A percentile compares a stretch with the other conserved stretches of the same genome.
phyloP scores from a whole-genome alignment of 139 green algal species.

The Desmodesmus armatus region DNA sequence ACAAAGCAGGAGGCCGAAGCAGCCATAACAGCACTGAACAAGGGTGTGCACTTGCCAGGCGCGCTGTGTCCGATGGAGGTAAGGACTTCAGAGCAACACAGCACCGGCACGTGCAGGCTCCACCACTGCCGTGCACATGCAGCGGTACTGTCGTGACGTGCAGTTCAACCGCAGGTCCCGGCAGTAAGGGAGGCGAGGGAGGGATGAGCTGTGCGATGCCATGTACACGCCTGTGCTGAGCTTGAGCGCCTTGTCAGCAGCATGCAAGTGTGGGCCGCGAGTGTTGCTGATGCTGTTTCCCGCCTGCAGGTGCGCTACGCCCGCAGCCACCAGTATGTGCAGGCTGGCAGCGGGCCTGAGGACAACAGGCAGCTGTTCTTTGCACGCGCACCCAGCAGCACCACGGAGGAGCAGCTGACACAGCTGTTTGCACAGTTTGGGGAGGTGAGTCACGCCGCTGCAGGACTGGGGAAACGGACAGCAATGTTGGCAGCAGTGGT shows the following conservation, averaged over 20 bases:
- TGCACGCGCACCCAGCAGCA: constrained; percentile 12
- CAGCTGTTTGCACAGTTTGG: constrained; percentile 51
- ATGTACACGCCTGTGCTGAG: no score
- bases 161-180: no score
- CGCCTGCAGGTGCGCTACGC: constrained; percentile 60
- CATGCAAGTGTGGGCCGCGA: no score
- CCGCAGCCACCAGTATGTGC: constrained; percentile 61
- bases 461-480: no score
- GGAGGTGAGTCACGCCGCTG: constrained; percentile 5
- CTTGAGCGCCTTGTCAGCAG: no score
- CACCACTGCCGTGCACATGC: no score
- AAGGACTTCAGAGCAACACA: no score
- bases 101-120: no score
- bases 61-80: constrained; percentile 56
- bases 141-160: no score
- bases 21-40: constrained; percentile 55
- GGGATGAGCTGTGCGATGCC: no score
- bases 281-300: background rate
- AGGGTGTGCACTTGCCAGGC: constrained; percentile 53
- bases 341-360: constrained; percentile 48
- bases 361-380: constrained; percentile 68
- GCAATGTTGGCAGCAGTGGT: no score
- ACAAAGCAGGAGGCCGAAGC: constrained; percentile 51
- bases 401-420: constrained; percentile 51
- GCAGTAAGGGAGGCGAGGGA: no score